phyloP scores from a whole-genome alignment of 2,329 filamentous ascomycete genomes.

The Botryotinia calthae region DNA sequence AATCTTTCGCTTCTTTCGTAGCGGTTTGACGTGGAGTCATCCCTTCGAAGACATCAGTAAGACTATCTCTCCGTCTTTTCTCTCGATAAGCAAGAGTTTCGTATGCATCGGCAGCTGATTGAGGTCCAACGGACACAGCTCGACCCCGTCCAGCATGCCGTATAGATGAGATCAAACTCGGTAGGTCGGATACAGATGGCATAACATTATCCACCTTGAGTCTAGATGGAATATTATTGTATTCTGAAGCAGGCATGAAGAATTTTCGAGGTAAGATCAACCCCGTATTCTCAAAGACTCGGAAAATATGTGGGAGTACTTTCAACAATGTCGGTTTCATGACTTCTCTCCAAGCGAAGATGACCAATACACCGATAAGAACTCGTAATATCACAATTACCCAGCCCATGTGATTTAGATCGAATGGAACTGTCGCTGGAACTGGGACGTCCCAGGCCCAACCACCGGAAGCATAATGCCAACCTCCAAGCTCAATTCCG shows the following conservation, averaged over 20 bases:
- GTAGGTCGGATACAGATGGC: conserved; percentile 83
- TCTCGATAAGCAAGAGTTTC: conserved; percentile 92
- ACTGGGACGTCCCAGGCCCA: conserved; percentile 52
- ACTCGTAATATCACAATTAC: conserved; percentile 64
- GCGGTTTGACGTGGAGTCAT: conserved; percentile 24
- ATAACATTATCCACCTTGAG: conserved; percentile 83
- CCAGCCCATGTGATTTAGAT: conserved; percentile 65
- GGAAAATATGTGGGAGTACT: conserved; percentile 79
- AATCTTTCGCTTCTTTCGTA: conserved; percentile 22
- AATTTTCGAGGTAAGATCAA: conserved; percentile 82
- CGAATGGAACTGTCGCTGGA: conserved; percentile 60
- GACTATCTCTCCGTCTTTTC: conserved; percentile 59
- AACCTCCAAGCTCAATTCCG: conserved; percentile 76
- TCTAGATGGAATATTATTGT: conserved; percentile 75
- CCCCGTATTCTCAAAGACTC: conserved; percentile 75
- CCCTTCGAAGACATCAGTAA: conserved; percentile 30
- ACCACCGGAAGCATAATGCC: conserved; percentile 60
- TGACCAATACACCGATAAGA: conserved; percentile 73
- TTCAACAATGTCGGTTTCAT: conserved; percentile 83
- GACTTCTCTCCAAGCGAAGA: conserved; percentile 86
- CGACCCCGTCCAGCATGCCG: conserved; percentile 74
- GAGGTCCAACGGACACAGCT: conserved; percentile 85
- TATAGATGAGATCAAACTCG: conserved; percentile 76
- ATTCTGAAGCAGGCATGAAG: conserved; percentile 87
- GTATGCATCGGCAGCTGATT: conserved; percentile 94